Conservation (phyloP, 176 grass and related monocot species). For the Ensete ventricosum region DNA sequence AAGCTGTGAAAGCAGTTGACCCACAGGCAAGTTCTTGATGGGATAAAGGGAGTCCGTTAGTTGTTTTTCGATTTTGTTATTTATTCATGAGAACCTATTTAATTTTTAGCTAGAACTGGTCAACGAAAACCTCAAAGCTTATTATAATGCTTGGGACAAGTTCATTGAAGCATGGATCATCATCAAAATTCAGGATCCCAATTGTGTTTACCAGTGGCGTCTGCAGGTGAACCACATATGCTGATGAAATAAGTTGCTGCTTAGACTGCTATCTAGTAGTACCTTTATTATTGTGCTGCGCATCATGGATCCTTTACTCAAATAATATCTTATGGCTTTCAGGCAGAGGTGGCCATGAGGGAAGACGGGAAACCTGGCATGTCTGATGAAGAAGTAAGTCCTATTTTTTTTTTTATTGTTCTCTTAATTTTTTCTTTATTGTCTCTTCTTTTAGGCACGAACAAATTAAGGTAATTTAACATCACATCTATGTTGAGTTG, state of each 20-base stretch:
- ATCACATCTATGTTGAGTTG: not conserved
- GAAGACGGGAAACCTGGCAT: conserved; percentile 93
- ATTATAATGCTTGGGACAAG: conserved; percentile 90
- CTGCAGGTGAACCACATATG: conserved; percentile 49
- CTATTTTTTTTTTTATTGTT: not conserved
- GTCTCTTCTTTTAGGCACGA: not conserved
- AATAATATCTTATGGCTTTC: conserved; percentile 28
- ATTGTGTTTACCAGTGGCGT: conserved; percentile 82
- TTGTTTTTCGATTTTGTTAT: conserved; percentile 3
- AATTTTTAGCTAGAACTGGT: conserved; percentile 66
- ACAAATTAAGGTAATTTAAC: not conserved
- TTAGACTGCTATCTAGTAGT: not conserved
- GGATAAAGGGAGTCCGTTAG: not conserved
- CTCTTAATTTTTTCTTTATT: not conserved
- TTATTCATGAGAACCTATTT: conserved; percentile 7
- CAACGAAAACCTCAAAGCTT: conserved; percentile 79
- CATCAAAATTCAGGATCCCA: conserved; percentile 94
- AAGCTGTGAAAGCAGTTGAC: conserved; percentile 75
- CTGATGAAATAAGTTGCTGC: not conserved
- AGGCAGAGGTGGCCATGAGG: conserved; percentile 95
- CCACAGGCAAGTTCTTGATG: conserved; percentile 44
- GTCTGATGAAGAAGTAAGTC: conserved; percentile 74
- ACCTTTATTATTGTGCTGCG: conserved; percentile 7
- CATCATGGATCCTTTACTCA: conserved; percentile 13
- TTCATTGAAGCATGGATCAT: conserved; percentile 92